Evolutionary conservation across 768 basidiomycete genomes (phyloP).

Genomic region (Lentinula detonsa): DNA sequence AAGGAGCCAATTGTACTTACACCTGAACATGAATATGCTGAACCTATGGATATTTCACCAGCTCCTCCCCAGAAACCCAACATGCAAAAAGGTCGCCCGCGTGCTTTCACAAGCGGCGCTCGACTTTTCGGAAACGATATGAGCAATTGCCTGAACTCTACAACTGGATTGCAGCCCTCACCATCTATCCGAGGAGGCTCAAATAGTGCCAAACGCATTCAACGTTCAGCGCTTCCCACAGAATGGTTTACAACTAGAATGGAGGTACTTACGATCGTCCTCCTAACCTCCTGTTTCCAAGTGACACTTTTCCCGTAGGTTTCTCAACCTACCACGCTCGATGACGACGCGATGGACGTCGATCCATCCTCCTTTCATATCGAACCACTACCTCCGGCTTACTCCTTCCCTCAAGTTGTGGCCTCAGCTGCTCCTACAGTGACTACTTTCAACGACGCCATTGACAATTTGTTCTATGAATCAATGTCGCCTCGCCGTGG

Average conservation of each 20-base stretch:
- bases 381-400: constrained; percentile 18
- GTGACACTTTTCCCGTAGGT: background rate
- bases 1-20: constrained; percentile 38
- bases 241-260: constrained; percentile 47
- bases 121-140: constrained; percentile 72
- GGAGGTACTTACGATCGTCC: constrained; percentile 19
- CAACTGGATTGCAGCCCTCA: constrained; percentile 23
- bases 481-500: constrained; percentile 44
- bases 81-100: constrained; percentile 38
- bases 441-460: constrained; percentile 31
- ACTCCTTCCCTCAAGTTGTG: constrained; percentile 18
- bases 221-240: constrained; percentile 56
- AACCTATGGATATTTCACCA: constrained; percentile 84
- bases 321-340: constrained; percentile 31
- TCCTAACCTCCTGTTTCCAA: constrained; percentile 8
- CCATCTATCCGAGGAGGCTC: constrained; percentile 28
- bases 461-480: constrained; percentile 53
- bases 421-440: constrained; percentile 47
- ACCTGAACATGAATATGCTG: constrained; percentile 42
- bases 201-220: constrained; percentile 41
- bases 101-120: constrained; percentile 59
- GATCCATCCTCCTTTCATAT: constrained; percentile 46
- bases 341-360: constrained; percentile 75
- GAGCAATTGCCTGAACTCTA: constrained; percentile 46
- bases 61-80: constrained; percentile 32